A percentile compares a stretch with the other conserved stretches of the same genome.
Evolutionary conservation across 2,329 filamentous ascomycete species (phyloP).

Genomic region (Xylariaceae sp.): DNA sequence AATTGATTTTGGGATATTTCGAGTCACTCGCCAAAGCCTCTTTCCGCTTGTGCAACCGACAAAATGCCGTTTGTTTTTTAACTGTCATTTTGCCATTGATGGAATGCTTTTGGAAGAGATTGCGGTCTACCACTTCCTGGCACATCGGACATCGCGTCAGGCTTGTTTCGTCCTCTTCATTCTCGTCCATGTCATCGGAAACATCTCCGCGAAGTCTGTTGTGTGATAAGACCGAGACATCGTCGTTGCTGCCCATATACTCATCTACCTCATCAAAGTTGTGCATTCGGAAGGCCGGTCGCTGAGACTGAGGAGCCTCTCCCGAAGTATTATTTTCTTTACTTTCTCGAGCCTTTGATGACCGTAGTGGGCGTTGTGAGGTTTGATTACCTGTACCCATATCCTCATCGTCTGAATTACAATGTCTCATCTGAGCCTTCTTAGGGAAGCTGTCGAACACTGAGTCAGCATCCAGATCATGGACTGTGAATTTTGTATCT

Average conservation of each 20-base stretch:
- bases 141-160: conserved; percentile 62
- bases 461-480: conserved; percentile 5
- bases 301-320: too few relatives aligned
- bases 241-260: conserved; percentile 10
- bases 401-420: not conserved
- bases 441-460: not conserved
- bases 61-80: conserved; percentile 59
- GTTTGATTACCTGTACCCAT: too few relatives aligned
- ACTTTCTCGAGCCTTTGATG: too few relatives aligned
- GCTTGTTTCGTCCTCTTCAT: conserved; percentile 7
- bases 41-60: conserved; percentile 55
- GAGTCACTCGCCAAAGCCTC: conserved; percentile 44
- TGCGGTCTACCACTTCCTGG: conserved; percentile 50
- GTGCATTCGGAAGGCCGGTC: conserved; percentile 21
- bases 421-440: conserved; percentile 2
- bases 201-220: conserved; percentile 13
- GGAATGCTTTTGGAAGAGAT: conserved; percentile 50
- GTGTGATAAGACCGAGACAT: conserved; percentile 2
- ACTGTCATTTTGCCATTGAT: conserved; percentile 47
- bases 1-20: conserved; percentile 69
- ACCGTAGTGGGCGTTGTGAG: too few relatives aligned
- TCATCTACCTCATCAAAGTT: conserved; percentile 19
- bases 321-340: too few relatives aligned
- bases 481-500: too few relatives aligned
- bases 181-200: conserved; percentile 7